Conservation (phyloP, 306 rosid genomes). For the Dalbergia oliveri region DNA sequence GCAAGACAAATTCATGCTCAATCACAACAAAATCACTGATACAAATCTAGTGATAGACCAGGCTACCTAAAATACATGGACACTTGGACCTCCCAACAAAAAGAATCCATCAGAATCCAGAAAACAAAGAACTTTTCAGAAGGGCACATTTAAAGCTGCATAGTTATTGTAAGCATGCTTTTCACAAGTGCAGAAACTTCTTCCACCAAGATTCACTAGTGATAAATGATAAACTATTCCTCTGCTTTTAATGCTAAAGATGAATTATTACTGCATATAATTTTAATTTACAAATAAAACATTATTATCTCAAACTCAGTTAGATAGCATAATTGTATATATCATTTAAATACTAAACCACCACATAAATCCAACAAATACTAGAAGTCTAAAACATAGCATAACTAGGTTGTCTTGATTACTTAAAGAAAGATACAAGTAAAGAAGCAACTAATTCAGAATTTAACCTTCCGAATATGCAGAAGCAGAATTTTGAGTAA, state of each 20-base stretch:
- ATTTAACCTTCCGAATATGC: constrained; percentile 20
- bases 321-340: not conserved
- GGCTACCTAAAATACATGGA: not conserved
- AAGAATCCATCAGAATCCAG: constrained; percentile 21
- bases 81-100: not conserved
- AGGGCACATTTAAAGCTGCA: constrained; percentile 7
- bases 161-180: not conserved
- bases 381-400: not conserved
- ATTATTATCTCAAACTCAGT: not conserved
- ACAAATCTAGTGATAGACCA: not conserved
- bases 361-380: not conserved
- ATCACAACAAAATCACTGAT: not conserved
- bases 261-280: not conserved
- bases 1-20: constrained; percentile 28
- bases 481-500: constrained; percentile 27
- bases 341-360: not conserved
- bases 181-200: constrained; percentile 12
- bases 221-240: not conserved
- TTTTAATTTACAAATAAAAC: not conserved
- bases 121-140: constrained; percentile 6
- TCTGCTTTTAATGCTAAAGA: not conserved
- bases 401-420: not conserved
- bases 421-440: constrained; percentile 4
- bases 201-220: not conserved
- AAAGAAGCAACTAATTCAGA: not conserved